Percentiles rank a stretch among this genome's conserved stretches.
These are phyloP conservation scores for Pichia sp. DNA, from an alignment of 1,139 yeast genomes.

Conservation along the genomic window DNA sequence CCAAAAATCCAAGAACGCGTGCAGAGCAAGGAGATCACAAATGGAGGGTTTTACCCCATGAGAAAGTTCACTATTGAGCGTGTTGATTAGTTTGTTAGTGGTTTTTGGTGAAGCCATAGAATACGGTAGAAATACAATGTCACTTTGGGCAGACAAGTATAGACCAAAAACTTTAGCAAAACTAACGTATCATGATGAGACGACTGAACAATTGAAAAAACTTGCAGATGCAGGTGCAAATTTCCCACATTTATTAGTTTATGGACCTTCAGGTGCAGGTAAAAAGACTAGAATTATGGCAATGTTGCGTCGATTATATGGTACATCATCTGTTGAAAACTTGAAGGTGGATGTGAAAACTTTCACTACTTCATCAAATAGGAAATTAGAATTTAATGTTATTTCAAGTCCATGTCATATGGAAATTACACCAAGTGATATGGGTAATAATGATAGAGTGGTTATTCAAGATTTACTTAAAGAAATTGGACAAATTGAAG, in stretches of 20 bases:
- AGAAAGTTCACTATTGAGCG: no score
- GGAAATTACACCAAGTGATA: slow-evolving; percentile 94
- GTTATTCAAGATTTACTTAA: slow-evolving; percentile 91
- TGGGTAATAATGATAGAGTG: slow-evolving; percentile 91
- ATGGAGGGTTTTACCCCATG: no score
- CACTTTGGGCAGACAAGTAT: slow-evolving; percentile 94
- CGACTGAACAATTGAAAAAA: slow-evolving; percentile 55
- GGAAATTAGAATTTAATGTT: slow-evolving; percentile 85
- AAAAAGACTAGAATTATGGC: slow-evolving; percentile 91
- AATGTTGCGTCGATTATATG: slow-evolving; percentile 72
- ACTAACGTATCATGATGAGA: slow-evolving; percentile 59
- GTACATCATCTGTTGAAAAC: slow-evolving; percentile 65
- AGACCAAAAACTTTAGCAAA: slow-evolving; percentile 66
- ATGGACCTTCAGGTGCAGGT: slow-evolving; percentile 97
- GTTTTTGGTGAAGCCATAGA: no score
- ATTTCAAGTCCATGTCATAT: slow-evolving; percentile 85
- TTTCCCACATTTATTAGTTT: slow-evolving; percentile 84
- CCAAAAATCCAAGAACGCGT: no score
- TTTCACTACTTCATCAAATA: slow-evolving; percentile 62
- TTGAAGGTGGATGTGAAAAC: slow-evolving; percentile 80
- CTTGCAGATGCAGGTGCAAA: slow-evolving; percentile 62
- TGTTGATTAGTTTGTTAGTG: no score
- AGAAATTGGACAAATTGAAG: slow-evolving; percentile 93
- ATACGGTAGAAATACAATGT: slow-evolving; percentile 45
- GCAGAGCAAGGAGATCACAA: no score